Base-by-base conservation (phyloP, 768 basidiomycete genomes). In the Suillus variegatus region DNA sequence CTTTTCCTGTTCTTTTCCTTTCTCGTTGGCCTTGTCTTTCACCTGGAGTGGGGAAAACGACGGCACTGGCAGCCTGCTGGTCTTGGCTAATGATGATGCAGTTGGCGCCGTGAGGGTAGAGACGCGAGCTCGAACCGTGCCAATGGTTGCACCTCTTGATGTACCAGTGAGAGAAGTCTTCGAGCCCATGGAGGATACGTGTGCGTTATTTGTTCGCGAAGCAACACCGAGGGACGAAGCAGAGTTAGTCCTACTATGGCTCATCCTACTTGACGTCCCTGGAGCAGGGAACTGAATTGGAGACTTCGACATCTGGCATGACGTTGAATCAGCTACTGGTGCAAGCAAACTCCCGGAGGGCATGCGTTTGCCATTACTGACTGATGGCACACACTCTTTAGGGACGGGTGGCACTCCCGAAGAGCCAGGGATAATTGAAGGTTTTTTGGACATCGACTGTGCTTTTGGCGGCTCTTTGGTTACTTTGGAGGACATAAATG, bases 51-150 rank as follows among this genome's bases (percentile, higher is more conserved):
- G 41, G 9, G 69, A 56, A 52, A 64, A 43, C 28, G 60, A 49
- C 10, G 76, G 63, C 47, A 69, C 69, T 28, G 76, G 73, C 49
- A 72, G 69, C 16, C 73, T 74, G 40, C 74, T 64, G 28, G 73
- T 79, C 78, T 87, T 91, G 3, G 91, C 91, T 28, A 92, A 77
- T 1, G 91, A 93, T 69, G 90, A 91, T 2, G 88, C 91, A 1
- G 91, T 93, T 0, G 91, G 91, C 0, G 91, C 90, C 60, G 90
- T 77, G 14, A 93, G 79, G 44, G 88, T 83, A 8, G 77, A 77
- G 0, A 75, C 76, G 43, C 80, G 76, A 16, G 64, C 71, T 47
- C 73, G 66, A 44, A 72, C 68, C 44, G 52, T 46, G n/a, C 44
- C 16, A 49, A 32, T n/a, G 2, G 60, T 62, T 38, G 69, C 71